A percentile compares a stretch with the other conserved stretches of the same genome.
Conservation (phyloP, 306 rosid species). For the Trifolium dubium region DNA sequence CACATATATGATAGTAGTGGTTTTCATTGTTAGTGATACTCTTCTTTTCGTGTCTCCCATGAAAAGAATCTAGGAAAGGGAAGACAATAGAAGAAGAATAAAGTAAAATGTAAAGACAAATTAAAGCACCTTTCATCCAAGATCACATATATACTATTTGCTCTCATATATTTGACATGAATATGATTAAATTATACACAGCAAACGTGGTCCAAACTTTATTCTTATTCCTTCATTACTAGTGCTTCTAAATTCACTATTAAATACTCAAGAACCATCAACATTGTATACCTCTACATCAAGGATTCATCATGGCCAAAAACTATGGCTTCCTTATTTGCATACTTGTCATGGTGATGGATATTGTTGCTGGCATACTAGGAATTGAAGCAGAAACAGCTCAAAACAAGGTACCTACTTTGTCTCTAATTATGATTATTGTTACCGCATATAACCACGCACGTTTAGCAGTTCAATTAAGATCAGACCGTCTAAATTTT, state of each 20-base stretch:
- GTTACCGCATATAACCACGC: too few relatives aligned
- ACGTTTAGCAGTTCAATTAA: too few relatives aligned
- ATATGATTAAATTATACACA: conserved; percentile 23
- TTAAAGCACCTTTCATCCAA: conserved; percentile 52
- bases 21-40: conserved; percentile 44
- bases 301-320: conserved; percentile 51
- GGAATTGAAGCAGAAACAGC: conserved; percentile 73
- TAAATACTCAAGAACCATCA: conserved; percentile 28
- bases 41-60: conserved; percentile 68
- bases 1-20: not conserved
- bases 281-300: conserved; percentile 3
- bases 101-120: conserved; percentile 38
- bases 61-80: conserved; percentile 63
- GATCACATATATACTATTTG: conserved; percentile 33
- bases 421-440: too few relatives aligned
- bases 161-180: not conserved
- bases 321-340: conserved; percentile 68
- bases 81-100: conserved; percentile 38
- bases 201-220: conserved; percentile 44
- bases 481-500: too few relatives aligned
- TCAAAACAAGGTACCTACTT: conserved; percentile 82
- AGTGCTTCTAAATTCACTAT: conserved; percentile 4
- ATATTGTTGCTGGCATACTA: conserved; percentile 76
- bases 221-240: conserved; percentile 47
- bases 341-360: conserved; percentile 66